Evolutionary conservation across 768 basidiomycete genomes (phyloP).

Genomic region (Suillus paluster): DNA sequence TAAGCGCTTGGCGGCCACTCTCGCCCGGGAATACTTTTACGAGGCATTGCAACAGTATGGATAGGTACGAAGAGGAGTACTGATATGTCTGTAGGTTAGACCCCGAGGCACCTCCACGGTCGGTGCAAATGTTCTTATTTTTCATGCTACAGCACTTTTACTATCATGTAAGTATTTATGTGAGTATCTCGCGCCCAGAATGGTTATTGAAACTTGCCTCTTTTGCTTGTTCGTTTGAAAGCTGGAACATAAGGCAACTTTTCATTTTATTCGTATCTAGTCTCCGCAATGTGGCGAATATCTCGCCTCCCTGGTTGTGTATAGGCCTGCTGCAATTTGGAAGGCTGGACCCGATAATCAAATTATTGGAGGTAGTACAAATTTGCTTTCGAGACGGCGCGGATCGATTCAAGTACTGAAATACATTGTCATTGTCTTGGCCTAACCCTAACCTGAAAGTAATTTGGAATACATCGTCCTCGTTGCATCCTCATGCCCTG

Average conservation of each 20-base stretch:
- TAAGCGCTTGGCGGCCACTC: constrained; percentile 52
- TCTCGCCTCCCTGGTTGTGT: background rate
- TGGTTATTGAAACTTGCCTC: background rate
- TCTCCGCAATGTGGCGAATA: background rate
- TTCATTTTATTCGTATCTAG: background rate
- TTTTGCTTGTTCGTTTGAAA: background rate
- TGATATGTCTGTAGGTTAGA: constrained; percentile 11
- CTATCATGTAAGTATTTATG: background rate
- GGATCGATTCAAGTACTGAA: background rate
- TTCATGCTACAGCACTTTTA: background rate
- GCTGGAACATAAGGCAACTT: background rate
- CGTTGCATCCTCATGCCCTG: constrained; percentile 13
- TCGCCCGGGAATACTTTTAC: constrained; percentile 36
- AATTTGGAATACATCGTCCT: constrained; percentile 6
- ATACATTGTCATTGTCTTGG: background rate
- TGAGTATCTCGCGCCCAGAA: background rate
- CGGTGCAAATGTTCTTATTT: background rate
- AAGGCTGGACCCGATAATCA: background rate
- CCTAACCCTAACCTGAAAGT: background rate
- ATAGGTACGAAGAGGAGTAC: constrained; percentile 37
- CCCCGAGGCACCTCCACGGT: background rate
- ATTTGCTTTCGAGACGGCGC: background rate
- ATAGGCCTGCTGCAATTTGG: background rate
- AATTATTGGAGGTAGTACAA: background rate
- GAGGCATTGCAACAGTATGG: constrained; percentile 18